Evolutionary conservation across 108 stramenopile species (phyloP).

Genomic region (Cyclostephanos invisitatus): DNA sequence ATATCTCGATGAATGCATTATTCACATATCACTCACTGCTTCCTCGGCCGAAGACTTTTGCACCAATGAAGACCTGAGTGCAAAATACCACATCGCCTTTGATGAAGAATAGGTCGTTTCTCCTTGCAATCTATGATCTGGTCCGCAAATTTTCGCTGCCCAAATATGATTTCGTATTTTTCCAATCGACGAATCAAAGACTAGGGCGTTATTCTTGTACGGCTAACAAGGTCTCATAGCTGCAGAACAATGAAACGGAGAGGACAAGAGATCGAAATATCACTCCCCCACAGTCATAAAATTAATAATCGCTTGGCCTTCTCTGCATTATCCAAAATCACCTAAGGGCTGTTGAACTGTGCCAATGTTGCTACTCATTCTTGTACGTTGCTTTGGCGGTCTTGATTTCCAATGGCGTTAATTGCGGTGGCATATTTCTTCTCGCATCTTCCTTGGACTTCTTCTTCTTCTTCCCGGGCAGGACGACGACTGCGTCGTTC

Average conservation of each 20-base stretch:
- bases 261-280: no score
- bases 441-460: no score
- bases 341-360: conserved; percentile 70
- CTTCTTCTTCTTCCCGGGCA: conserved; percentile 53
- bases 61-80: conserved; percentile 25
- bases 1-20: neutral
- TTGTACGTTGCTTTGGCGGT: conserved; percentile 71
- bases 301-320: conserved; percentile 59
- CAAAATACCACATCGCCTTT: conserved; percentile 24
- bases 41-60: conserved; percentile 12
- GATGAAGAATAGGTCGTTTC: conserved; percentile 23
- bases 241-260: no score
- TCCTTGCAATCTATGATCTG: conserved; percentile 19
- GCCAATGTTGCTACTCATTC: conserved; percentile 67
- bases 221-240: no score
- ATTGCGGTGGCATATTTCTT: no score
- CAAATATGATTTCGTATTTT: no score
- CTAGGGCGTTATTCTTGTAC: no score
- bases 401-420: conserved; percentile 75
- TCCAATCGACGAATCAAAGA: no score
- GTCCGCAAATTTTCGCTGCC: no score
- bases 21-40: neutral
- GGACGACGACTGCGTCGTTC: conserved; percentile 46
- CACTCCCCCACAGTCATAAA: no score
- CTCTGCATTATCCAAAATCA: conserved; percentile 47